Evolutionary conservation across 805 yeast genomes (phyloP).

Genomic region (Teunomyces tritomae): DNA sequence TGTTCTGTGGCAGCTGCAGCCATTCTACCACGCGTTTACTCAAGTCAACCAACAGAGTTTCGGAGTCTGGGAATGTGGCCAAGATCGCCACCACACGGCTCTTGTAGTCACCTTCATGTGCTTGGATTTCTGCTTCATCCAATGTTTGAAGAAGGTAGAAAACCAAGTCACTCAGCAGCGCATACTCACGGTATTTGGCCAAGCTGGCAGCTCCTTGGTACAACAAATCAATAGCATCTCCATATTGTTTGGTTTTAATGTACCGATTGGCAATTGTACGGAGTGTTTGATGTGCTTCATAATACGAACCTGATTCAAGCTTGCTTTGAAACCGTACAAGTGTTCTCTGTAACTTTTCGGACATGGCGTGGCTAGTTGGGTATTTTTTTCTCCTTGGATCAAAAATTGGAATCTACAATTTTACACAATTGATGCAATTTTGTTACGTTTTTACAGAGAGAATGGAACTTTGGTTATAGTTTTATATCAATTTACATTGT

Average conservation of each 20-base stretch:
- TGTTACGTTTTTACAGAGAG: too few species aligned
- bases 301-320: slow-evolving; percentile 71
- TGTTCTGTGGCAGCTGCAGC: slow-evolving; percentile 48
- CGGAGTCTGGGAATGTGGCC: slow-evolving; percentile 41
- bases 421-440: too few species aligned
- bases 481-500: too few species aligned
- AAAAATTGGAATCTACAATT: too few species aligned
- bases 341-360: slow-evolving; percentile 53
- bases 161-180: slow-evolving; percentile 77
- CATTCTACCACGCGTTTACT: slow-evolving; percentile 66
- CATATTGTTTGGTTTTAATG: slow-evolving; percentile 62
- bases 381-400: neutral
- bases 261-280: slow-evolving; percentile 87
- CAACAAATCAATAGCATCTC: slow-evolving; percentile 71
- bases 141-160: slow-evolving; percentile 71
- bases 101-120: slow-evolving; percentile 39
- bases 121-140: slow-evolving; percentile 45
- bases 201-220: slow-evolving; percentile 69
- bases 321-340: slow-evolving; percentile 64
- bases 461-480: too few species aligned
- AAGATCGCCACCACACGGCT: slow-evolving; percentile 48
- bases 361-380: slow-evolving; percentile 1
- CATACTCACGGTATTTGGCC: slow-evolving; percentile 67
- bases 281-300: slow-evolving; percentile 95
- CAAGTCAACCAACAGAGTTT: slow-evolving; percentile 56